phyloP scores from a whole-genome alignment of 192 early-diverging fungal genomes.

The Backusella psychrophila region DNA sequence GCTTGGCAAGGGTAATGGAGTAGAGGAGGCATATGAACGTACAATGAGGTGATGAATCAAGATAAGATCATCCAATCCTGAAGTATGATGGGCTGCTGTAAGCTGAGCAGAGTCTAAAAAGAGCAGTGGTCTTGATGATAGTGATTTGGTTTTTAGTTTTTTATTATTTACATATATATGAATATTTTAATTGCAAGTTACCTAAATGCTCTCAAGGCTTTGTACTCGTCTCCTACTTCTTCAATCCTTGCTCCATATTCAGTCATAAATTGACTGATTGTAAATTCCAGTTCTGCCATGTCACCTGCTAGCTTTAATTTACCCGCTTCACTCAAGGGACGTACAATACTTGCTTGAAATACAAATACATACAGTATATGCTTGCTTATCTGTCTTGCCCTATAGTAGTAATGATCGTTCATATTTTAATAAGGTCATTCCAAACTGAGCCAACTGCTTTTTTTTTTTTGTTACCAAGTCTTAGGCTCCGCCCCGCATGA shows the following conservation, averaged over 20 bases:
- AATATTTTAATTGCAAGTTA: conserved; percentile 18
- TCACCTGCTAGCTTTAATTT: conserved; percentile 67
- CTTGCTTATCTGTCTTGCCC: conserved; percentile 37
- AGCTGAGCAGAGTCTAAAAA: conserved; percentile 63
- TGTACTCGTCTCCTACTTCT: conserved; percentile 54
- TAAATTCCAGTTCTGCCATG: conserved; percentile 74
- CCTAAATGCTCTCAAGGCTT: conserved; percentile 59
- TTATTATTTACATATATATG: background rate
- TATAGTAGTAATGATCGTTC: conserved; percentile 5
- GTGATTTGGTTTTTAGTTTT: background rate
- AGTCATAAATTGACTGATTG: conserved; percentile 57
- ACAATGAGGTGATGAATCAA: conserved; percentile 64
- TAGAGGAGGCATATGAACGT: conserved; percentile 41
- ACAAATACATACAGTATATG: conserved; percentile 54
- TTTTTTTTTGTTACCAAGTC: conserved; percentile 44
- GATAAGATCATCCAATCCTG: conserved; percentile 44
- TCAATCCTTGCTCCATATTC: conserved; percentile 59
- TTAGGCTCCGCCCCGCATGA: conserved; percentile 62
- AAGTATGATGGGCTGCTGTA: conserved; percentile 44
- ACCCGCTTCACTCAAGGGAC: conserved; percentile 58
- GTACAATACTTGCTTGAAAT: conserved; percentile 63
- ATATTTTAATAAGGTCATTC: background rate
- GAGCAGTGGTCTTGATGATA: conserved; percentile 49
- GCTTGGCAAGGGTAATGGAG: conserved; percentile 50
- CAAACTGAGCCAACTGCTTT: background rate